Base-by-base conservation (phyloP, 495 filamentous ascomycete species). In the Parathielavia appendiculata region DNA sequence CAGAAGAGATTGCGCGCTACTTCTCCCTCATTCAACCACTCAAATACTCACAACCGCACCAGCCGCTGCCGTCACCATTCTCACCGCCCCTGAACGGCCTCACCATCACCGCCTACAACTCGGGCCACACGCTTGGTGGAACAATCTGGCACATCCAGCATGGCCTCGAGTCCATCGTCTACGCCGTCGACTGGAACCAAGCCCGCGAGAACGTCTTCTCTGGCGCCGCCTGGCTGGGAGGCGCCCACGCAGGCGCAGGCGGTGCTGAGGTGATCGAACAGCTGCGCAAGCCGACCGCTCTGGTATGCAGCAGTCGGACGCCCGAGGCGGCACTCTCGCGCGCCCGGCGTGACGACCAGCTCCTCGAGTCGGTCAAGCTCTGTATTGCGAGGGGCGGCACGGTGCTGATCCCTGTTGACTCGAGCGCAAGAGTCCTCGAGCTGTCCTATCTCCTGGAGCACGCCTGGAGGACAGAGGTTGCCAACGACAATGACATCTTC, bases 101-200 rank as follows among this genome's bases (percentile, higher is more conserved):
- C 17, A 96, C 90, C 2, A 88, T 99, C 53, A 97, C 93, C 8
- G 93, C 93, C 3, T 97, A 97, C 74, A 93, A 91, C 76, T 91
- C 93, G 30, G 95, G 93, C 34, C 92, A 96, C 69, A 96, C 92
- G 0, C 82, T 97, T 0, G 93, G 93, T 64, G 93, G 93, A 58
- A 96, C 93, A 26, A 96, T 99, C 73, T 99, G 93, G 93, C 92
- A 97, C 67, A 91, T 99, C 60, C 93, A 96, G 57, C 91, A 97
- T 76, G 91, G 91, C 1, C 81, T 97, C 69, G 93, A 99, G 68
- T 95, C 91, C 1, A 93, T 99, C 39, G 92, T 97, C 13, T 97
- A 99, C 62, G 92, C 95, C 1, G 87, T 96, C 14, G 92, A 97
- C 65, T 99, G 95, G 93, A 97, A 96, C 65, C 91, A 97, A 69